Base-by-base conservation (phyloP, 2,329 filamentous ascomycete species). In the Colletotrichum sp. region DNA sequence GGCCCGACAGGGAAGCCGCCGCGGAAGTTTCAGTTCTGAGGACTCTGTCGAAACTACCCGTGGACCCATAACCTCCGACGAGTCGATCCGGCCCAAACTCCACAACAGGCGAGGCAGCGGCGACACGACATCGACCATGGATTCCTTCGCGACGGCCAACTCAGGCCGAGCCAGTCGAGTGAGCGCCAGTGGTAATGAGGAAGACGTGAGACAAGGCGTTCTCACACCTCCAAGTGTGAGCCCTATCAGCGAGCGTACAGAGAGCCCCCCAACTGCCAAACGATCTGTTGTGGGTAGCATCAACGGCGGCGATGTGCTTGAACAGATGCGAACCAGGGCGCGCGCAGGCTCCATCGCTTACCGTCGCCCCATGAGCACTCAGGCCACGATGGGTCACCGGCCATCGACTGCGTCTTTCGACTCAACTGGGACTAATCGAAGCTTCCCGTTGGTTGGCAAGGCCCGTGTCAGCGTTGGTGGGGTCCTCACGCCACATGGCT, bases 31-130 rank as follows among this genome's bases (percentile, higher is more conserved):
- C 75, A 89, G 86, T 79, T 93, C 92, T 0, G 90, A 91, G 57
- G 90, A 88, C 73, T 93, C 92, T 16, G 88, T 91, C 3, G 91
- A 92, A 81, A 94, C 92, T 0, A 91, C 91, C 2, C 87, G 90
- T 12, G 92, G 89, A 25, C 83, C 90, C 70, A 77, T 81, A 12
- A 63, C 80, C 64, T 80, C 80, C 48, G 74, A 71, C 71, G 80
- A 80, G 71, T 78, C 77, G 63, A 80, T 80, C 19, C 78, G 78
- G 27, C 39, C 75, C 71, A 48, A 77, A 77, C 63, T 79, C 81
- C 70, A 79, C 69, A 69, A 79, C 48, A 80, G 88, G 68, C 86
- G 88, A 36, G 85, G 85, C 30, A 91, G 90, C 78, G 82, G 85
- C 44, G 87, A 87, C 52, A 90, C 90, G 4, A 84, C 85, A 11